Evolutionary conservation across 768 basidiomycete species (phyloP).

Genomic region (Cubamyces lactineus): DNA sequence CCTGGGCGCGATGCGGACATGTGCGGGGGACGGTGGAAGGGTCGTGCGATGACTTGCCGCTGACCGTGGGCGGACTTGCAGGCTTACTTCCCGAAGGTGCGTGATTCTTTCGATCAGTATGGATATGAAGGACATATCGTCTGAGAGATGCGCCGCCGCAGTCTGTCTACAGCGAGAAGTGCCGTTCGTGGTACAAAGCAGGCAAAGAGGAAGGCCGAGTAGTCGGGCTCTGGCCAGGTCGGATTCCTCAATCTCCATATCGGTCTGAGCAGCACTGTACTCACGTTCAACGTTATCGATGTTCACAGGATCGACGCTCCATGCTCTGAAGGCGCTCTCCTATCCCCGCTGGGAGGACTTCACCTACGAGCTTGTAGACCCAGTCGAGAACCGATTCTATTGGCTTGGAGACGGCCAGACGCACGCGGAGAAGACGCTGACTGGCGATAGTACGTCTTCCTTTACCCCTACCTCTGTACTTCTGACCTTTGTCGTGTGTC

Average conservation of each 20-base stretch:
- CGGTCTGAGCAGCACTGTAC: not conserved
- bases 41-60: too few relatives aligned
- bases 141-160: conserved; percentile 24
- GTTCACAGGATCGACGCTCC: conserved; percentile 48
- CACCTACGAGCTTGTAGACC: conserved; percentile 50
- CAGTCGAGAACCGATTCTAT: conserved; percentile 49
- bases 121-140: not conserved
- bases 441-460: conserved; percentile 32
- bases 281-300: too few relatives aligned
- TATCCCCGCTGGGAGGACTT: conserved; percentile 68
- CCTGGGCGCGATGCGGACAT: not conserved
- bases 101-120: conserved; percentile 5
- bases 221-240: conserved; percentile 63
- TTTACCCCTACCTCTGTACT: not conserved
- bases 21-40: too few relatives aligned
- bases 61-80: too few relatives aligned
- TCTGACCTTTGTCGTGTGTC: not conserved
- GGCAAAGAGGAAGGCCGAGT: conserved; percentile 59
- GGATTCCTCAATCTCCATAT: conserved; percentile 6
- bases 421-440: conserved; percentile 46
- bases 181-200: conserved; percentile 64
- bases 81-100: conserved; percentile 52
- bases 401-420: conserved; percentile 66
- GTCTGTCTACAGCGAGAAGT: conserved; percentile 62
- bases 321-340: conserved; percentile 48